Evolutionary conservation across 768 basidiomycete species (phyloP).

Genomic region (Mrakia frigida): DNA sequence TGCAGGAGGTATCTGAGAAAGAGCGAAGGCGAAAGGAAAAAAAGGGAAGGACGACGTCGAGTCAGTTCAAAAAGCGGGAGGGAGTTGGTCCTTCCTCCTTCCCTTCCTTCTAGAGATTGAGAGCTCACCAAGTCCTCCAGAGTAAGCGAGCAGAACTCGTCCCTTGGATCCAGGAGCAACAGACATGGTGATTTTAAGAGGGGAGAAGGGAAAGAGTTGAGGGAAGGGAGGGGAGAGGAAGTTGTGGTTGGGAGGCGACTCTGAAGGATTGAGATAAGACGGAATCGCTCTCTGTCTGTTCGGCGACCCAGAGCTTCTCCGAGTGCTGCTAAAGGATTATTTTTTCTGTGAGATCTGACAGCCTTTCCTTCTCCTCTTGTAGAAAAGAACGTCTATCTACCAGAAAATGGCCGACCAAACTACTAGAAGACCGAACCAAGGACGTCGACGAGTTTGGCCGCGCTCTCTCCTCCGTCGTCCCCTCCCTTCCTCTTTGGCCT

Average conservation of each 20-base stretch:
- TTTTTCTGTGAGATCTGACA: no score
- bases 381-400: no score
- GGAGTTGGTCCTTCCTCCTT: no score
- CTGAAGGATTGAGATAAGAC: no score
- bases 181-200: constrained; percentile 24
- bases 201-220: not conserved
- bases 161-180: constrained; percentile 50
- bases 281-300: no score
- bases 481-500: constrained; percentile 38
- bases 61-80: not conserved
- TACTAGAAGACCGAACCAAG: constrained; percentile 39
- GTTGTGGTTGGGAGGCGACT: not conserved
- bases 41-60: constrained; percentile 5
- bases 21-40: not conserved
- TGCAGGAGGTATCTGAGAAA: constrained; percentile 85
- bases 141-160: constrained; percentile 94
- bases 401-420: no score
- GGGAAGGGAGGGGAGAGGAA: not conserved
- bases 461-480: constrained; percentile 34
- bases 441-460: constrained; percentile 39
- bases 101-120: constrained; percentile 1
- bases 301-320: no score
- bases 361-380: no score
- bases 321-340: no score
- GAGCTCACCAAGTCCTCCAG: constrained; percentile 88